Conservation (phyloP, 371 early-diverging fungal species). For the Mucor plumbeus region DNA sequence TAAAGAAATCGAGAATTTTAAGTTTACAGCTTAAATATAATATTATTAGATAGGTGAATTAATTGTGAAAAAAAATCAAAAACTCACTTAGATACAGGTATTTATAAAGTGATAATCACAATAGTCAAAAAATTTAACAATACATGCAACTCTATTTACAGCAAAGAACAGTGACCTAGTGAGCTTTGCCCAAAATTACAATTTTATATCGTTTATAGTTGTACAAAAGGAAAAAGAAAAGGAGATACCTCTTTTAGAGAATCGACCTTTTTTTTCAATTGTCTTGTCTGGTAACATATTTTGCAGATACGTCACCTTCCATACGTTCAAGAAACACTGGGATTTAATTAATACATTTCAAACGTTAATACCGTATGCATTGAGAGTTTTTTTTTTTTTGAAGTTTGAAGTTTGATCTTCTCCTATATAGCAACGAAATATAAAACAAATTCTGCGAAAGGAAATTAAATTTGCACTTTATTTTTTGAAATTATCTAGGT, state of each 20-base stretch:
- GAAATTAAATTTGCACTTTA: no score
- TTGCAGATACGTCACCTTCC: slow-evolving; percentile 1
- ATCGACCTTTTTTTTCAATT: background rate
- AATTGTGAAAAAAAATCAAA: no score
- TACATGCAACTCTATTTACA: slow-evolving; percentile 4
- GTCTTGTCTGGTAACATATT: background rate
- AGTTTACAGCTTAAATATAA: no score
- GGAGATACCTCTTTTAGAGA: background rate
- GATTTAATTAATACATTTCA: background rate
- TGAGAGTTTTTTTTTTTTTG: no score
- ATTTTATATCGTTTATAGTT: background rate
- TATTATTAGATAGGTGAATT: no score
- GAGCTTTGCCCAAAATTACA: background rate
- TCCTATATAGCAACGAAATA: no score
- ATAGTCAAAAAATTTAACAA: background rate
- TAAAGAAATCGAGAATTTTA: no score
- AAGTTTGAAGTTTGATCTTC: no score
- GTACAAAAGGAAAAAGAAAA: background rate
- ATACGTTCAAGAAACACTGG: background rate
- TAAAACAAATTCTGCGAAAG: no score
- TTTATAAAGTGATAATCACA: background rate
- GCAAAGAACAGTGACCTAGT: background rate
- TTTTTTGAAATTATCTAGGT: no score
- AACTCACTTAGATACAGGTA: background rate
- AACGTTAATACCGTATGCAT: no score